These are phyloP conservation scores for Daldinia childiae DNA, from an alignment of 495 filamentous ascomycete genomes.

Conservation along the genomic window DNA sequence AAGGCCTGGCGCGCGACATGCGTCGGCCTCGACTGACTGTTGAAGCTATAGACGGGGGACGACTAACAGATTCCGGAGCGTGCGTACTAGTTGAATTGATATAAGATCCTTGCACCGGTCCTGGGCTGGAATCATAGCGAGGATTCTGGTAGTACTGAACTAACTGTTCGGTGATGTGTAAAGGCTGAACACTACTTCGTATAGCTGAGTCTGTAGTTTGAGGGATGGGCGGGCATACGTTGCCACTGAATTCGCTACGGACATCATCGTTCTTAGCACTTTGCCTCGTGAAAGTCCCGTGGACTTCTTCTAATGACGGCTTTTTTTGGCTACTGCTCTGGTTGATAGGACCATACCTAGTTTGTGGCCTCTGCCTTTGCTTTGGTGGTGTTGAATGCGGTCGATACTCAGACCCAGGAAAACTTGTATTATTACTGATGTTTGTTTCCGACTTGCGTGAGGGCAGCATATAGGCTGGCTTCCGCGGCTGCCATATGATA, in stretches of 20 bases:
- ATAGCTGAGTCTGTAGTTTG: neutral
- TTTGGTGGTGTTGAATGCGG: neutral
- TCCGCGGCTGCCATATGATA: constrained; percentile 9
- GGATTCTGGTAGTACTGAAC: too few species aligned
- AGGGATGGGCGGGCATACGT: neutral
- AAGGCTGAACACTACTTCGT: constrained; percentile 5
- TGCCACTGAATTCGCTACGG: neutral
- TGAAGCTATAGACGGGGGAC: neutral
- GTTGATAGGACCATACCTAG: neutral
- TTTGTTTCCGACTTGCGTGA: neutral
- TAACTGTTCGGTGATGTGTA: neutral
- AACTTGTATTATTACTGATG: neutral
- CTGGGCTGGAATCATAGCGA: neutral
- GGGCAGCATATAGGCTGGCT: constrained; percentile 14
- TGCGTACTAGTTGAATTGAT: neutral
- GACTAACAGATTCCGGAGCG: neutral
- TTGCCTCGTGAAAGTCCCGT: neutral
- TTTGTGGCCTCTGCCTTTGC: neutral
- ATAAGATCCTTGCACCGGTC: neutral
- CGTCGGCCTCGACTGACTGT: neutral
- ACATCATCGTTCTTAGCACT: neutral
- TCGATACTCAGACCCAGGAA: neutral
- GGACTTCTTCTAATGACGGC: neutral
- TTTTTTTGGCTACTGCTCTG: neutral
- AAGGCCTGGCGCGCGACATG: neutral